These are phyloP conservation scores for Colletotrichum siamense DNA, from an alignment of 2,329 filamentous ascomycete genomes.

Conservation along the genomic window DNA sequence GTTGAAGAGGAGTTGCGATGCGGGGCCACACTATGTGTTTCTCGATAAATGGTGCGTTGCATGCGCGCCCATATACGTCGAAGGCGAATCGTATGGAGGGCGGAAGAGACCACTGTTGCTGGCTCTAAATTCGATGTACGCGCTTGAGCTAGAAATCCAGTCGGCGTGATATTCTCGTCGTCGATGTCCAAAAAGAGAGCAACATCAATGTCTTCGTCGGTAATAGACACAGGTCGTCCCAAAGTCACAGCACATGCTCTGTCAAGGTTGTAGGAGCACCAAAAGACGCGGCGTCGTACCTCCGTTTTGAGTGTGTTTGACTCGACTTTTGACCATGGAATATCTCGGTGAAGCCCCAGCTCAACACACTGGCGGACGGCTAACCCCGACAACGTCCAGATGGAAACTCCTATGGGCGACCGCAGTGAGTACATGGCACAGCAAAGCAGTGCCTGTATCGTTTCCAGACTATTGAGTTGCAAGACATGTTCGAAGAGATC, in stretches of 20 bases:
- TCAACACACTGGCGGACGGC: constrained; percentile 37
- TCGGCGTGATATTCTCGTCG: neutral
- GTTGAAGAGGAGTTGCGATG: neutral
- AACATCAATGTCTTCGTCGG: neutral
- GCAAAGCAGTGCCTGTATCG: constrained; percentile 33
- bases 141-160: neutral
- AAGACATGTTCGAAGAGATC: neutral
- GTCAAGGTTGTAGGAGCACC: neutral
- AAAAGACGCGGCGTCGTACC: neutral
- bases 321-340: neutral
- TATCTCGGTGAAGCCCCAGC: constrained; percentile 32
- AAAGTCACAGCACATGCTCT: neutral
- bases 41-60: neutral
- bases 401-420: constrained; percentile 28
- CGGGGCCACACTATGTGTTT: neutral
- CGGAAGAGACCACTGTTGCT: neutral
- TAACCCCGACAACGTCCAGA: constrained; percentile 34
- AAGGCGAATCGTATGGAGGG: neutral
- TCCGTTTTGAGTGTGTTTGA: neutral
- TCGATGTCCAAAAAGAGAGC: neutral
- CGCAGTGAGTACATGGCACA: constrained; percentile 32
- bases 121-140: neutral
- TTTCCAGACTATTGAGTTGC: constrained; percentile 27
- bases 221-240: neutral
- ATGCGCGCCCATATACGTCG: neutral